Conservation (phyloP, 2,329 filamentous ascomycete species). For the Neoascochyta sp. region DNA sequence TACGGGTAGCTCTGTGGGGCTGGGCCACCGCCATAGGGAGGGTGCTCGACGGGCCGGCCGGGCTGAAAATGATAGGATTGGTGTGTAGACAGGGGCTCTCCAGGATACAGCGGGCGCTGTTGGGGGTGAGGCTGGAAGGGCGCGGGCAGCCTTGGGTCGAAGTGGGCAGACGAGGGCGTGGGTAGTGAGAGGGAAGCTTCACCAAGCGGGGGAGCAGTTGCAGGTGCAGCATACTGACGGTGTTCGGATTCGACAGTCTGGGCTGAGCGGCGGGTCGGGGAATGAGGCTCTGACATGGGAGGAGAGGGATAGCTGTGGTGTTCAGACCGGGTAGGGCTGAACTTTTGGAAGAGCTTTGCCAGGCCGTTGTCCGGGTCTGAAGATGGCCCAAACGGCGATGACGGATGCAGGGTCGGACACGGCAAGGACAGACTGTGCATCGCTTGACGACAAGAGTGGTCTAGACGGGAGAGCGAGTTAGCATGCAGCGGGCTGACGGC, state of each 20-base stretch:
- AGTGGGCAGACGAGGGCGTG: constrained; percentile 21
- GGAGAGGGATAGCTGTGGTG: constrained; percentile 46
- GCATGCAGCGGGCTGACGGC: constrained; percentile 18
- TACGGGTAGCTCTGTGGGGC: constrained; percentile 28
- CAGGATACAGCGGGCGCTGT: constrained; percentile 30
- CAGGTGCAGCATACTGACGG: constrained; percentile 24
- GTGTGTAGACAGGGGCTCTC: constrained; percentile 22
- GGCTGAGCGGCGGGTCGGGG: constrained; percentile 39
- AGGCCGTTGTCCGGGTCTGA: constrained; percentile 35
- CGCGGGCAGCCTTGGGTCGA: constrained; percentile 23
- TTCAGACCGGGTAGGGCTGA: constrained; percentile 36
- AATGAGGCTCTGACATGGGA: constrained; percentile 51
- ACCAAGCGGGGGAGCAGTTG: constrained; percentile 20
- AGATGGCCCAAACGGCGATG: constrained; percentile 37
- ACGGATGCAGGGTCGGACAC: constrained; percentile 35
- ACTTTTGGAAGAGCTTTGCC: constrained; percentile 32
- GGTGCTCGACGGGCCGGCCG: constrained; percentile 22
- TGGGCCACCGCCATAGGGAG: constrained; percentile 22
- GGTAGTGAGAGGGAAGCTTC: constrained; percentile 24
- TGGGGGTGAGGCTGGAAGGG: constrained; percentile 16
- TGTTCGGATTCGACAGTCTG: constrained; percentile 32
- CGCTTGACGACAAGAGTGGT: constrained; percentile 35
- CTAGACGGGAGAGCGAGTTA: constrained; percentile 15
- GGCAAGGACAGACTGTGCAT: constrained; percentile 43
- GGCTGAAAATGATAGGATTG: constrained; percentile 26